Base-by-base conservation (phyloP, 768 basidiomycete species). In the Leucosporidium creatinivorum region DNA sequence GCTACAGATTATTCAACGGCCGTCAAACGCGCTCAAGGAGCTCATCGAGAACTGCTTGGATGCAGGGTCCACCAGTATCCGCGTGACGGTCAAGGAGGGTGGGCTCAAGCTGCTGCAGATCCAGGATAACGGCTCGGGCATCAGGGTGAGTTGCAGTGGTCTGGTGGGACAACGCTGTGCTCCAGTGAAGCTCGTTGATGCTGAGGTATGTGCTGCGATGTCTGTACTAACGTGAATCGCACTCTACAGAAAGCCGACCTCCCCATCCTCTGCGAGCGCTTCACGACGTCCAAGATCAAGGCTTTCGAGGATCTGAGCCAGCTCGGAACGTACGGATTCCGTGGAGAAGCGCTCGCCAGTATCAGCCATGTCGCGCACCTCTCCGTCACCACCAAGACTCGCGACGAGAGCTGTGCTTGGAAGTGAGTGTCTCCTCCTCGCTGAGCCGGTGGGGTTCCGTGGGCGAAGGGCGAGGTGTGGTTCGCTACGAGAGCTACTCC, bases 91-190 rank as follows among this genome's bases (percentile, higher is more conserved):
- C 73, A 97, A 96, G 78, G 94, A 99, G 70, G 96, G 94, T 1
- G 96, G 96, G 5, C 80, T 97, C 81, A 98, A 94, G 77, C 80
- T 93, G 21, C 83, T 98, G 48, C 91, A 96, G 79, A 93, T 98
- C 61, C 89, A 93, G 75, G 96, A 99, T 76, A 96, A 99, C 76
- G 94, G 96, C 0, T 89, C 85, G 78, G 96, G 94, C 3, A 97
- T 98, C 75, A 84, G 88, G 57, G 93, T 92, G 74, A 75, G 87
- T 55, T 63, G 18, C 50, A 28, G 13, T 25, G 23, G 25, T 19
- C 47, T 25, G 6, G 8, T 33, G 23, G 25, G 33, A 18, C 65
- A 26, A 49, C 9, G 17, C n/a, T n/a, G n/a, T n/a, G n/a, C n/a
- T n/a, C n/a, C n/a, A n/a, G n/a, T n/a, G n/a, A n/a, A n/a, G n/a